A percentile compares a stretch with the other conserved stretches of the same genome.
These are phyloP conservation scores for Acrodontium crateriforme DNA, from an alignment of 2,329 filamentous ascomycete species.

Conservation along the genomic window DNA sequence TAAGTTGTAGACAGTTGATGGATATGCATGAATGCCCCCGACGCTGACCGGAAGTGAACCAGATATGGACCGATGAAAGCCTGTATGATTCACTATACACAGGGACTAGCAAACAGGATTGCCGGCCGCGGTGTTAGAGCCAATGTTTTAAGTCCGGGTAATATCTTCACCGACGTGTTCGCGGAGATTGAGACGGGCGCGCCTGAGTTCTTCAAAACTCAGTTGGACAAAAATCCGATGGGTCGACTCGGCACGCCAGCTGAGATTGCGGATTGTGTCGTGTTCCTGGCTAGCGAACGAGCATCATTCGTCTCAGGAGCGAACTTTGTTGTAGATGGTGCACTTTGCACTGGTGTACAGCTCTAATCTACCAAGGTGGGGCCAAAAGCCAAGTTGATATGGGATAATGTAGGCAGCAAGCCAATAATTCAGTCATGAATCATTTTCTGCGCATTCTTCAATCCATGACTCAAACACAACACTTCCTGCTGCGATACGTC, in stretches of 20 bases:
- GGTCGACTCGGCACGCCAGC: conserved; percentile 35
- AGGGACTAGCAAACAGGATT: conserved; percentile 21
- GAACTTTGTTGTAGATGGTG: conserved; percentile 20
- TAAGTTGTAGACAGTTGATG: too few relatives aligned
- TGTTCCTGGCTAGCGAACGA: conserved; percentile 25
- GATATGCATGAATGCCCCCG: too few relatives aligned
- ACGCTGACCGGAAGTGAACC: too few relatives aligned
- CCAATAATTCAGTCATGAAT: background rate
- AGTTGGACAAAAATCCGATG: conserved; percentile 30
- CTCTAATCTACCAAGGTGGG: too few relatives aligned
- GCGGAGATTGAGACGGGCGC: conserved; percentile 43
- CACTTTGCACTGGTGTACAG: conserved; percentile 16
- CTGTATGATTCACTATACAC: conserved; percentile 24
- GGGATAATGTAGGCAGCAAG: too few relatives aligned
- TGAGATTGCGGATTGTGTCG: conserved; percentile 36
- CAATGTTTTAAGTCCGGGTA: conserved; percentile 23
- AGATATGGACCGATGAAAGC: conserved; percentile 24
- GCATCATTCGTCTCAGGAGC: conserved; percentile 17
- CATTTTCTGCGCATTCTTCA: conserved; percentile 32
- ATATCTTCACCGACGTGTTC: conserved; percentile 27
- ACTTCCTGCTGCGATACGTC: conserved; percentile 50
- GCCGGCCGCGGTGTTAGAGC: conserved; percentile 24
- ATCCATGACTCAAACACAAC: conserved; percentile 57
- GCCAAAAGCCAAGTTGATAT: too few relatives aligned
- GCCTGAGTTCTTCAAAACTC: conserved; percentile 31